phyloP scores from a whole-genome alignment of 768 basidiomycete species.

The Basidioascus undulatus region DNA sequence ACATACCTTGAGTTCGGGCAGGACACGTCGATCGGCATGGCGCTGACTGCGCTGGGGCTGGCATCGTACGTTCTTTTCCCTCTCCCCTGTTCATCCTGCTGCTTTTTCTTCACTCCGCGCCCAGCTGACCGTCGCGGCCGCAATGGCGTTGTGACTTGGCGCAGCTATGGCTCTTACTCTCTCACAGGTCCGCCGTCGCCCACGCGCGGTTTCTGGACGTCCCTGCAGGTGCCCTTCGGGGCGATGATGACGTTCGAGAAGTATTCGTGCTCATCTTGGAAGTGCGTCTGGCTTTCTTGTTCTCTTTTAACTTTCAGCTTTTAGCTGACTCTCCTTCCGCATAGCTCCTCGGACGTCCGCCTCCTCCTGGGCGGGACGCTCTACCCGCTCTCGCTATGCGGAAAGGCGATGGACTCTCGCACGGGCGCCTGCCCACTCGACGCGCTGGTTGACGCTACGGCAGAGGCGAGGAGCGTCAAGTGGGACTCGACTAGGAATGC shows the following conservation, averaged over 20 bases:
- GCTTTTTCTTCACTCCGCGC: not conserved
- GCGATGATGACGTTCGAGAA: constrained; percentile 25
- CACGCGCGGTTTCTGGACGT: constrained; percentile 21
- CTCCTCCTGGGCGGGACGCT: constrained; percentile 24
- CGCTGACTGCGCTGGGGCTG: constrained; percentile 21
- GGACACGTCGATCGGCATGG: constrained; percentile 22
- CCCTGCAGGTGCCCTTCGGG: constrained; percentile 23
- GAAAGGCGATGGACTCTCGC: constrained; percentile 14
- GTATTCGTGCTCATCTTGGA: constrained; percentile 21
- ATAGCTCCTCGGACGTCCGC: constrained; percentile 21
- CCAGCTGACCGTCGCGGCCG: constrained; percentile 19
- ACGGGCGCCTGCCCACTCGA: constrained; percentile 22
- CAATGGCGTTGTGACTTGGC: too few species aligned
- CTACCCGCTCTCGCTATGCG: constrained; percentile 21
- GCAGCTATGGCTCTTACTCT: too few species aligned
- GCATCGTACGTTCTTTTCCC: constrained; percentile 16
- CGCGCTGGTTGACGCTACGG: constrained; percentile 18
- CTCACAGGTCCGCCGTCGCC: constrained; percentile 13
- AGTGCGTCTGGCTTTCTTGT: constrained; percentile 1
- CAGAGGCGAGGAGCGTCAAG: constrained; percentile 12
- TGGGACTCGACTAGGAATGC: constrained; percentile 21
- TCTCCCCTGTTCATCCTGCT: not conserved
- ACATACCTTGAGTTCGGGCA: constrained; percentile 25
- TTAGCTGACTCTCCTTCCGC: constrained; percentile 14
- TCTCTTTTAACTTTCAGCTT: not conserved